Percentiles rank a stretch among this genome's conserved stretches.
Conservation (phyloP, 495 filamentous ascomycete genomes). For the Penicillium silybi region DNA sequence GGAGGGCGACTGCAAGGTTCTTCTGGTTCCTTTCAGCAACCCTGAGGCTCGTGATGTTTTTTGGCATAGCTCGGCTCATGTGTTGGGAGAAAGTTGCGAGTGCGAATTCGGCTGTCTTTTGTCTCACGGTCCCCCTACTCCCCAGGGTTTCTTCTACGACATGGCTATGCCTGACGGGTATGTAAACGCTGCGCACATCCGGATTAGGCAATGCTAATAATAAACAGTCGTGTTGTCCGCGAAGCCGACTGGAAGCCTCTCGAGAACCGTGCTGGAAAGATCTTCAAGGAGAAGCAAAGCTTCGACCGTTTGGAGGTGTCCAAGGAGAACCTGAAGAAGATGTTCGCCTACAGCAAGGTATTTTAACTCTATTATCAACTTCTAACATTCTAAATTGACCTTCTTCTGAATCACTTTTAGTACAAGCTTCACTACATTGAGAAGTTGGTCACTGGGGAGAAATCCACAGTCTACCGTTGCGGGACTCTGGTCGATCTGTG, state of each 20-base stretch:
- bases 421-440: constrained; percentile 96
- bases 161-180: constrained; percentile 78
- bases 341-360: constrained; percentile 87
- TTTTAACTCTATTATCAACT: too few relatives aligned
- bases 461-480: constrained; percentile 89
- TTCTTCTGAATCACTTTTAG: too few relatives aligned
- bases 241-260: constrained; percentile 74
- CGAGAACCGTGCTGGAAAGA: constrained; percentile 66
- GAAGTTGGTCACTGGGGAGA: constrained; percentile 86
- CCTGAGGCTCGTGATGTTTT: constrained; percentile 81
- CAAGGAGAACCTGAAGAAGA: constrained; percentile 86
- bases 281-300: constrained; percentile 93
- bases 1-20: constrained; percentile 69
- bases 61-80: constrained; percentile 91
- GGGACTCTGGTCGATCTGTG: constrained; percentile 79
- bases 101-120: constrained; percentile 84
- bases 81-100: constrained; percentile 91
- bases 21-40: constrained; percentile 78
- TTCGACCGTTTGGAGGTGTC: constrained; percentile 87
- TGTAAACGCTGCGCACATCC: constrained; percentile 2
- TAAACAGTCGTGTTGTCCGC: constrained; percentile 57
- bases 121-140: constrained; percentile 87
- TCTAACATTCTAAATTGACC: too few relatives aligned
- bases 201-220: neutral
- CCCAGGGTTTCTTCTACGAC: constrained; percentile 97